phyloP scores from a whole-genome alignment of 495 filamentous ascomycete genomes.

The Xylaria grammica region DNA sequence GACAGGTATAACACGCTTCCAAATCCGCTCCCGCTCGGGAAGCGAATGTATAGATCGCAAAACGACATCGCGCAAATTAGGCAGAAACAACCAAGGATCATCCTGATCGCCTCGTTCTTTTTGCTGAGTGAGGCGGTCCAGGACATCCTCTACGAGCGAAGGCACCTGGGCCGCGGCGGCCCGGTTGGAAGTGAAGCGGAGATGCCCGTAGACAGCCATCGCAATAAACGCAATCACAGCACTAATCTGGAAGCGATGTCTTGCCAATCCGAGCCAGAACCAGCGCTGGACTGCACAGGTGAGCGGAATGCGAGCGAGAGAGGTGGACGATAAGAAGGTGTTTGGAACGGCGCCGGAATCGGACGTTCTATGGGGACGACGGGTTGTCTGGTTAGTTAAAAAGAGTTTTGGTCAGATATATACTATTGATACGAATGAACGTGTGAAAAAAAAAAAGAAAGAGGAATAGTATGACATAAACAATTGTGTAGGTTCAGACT shows the following conservation, averaged over 20 bases:
- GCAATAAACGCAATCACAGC: constrained; percentile 62
- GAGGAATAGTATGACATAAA: constrained; percentile 1
- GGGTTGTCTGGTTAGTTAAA: constrained; percentile 80
- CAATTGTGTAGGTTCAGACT: constrained; percentile 48
- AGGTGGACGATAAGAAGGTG: constrained; percentile 67
- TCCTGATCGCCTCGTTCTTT: constrained; percentile 72
- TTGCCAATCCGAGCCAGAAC: constrained; percentile 87
- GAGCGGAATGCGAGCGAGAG: constrained; percentile 88
- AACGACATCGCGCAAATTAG: constrained; percentile 90
- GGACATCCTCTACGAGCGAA: constrained; percentile 75
- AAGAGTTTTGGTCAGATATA: constrained; percentile 41
- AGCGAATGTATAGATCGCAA: constrained; percentile 80
- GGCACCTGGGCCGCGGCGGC: constrained; percentile 75
- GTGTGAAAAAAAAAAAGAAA: constrained; percentile 20
- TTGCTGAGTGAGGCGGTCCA: constrained; percentile 81
- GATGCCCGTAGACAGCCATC: constrained; percentile 60
- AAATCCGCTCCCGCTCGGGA: constrained; percentile 73
- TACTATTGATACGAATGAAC: constrained; percentile 13
- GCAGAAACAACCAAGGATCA: constrained; percentile 82
- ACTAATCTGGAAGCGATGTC: constrained; percentile 93
- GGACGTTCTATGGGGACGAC: constrained; percentile 71
- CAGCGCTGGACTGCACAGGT: constrained; percentile 86
- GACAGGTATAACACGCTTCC: constrained; percentile 78
- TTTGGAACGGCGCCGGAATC: constrained; percentile 63
- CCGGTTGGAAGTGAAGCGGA: constrained; percentile 59